Conservation (phyloP, 805 yeast genomes). For the Kodamaea nitidulidarum region DNA sequence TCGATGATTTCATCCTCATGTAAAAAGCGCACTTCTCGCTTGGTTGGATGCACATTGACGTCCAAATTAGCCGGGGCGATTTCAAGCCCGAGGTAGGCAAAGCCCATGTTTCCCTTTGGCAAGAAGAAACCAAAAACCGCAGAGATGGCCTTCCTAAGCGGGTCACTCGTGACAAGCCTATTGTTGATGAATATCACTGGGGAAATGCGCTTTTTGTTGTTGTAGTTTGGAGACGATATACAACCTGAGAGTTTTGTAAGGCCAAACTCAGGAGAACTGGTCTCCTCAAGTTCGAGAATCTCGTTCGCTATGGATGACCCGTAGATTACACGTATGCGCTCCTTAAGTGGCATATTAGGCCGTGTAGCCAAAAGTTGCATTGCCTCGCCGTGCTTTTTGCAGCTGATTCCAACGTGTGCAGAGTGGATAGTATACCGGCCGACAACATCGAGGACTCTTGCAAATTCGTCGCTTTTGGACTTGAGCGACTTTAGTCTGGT, state of each 20-base stretch:
- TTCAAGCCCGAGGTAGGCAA: constrained; percentile 67
- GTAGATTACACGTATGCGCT: constrained; percentile 68
- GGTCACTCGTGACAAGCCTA: constrained; percentile 79
- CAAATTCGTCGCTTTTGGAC: constrained; percentile 68
- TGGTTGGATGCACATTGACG: constrained; percentile 95
- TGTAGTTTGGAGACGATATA: constrained; percentile 68
- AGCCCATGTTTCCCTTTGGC: constrained; percentile 75
- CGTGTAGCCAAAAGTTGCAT: constrained; percentile 62
- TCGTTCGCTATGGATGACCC: constrained; percentile 69
- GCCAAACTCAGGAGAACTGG: constrained; percentile 33
- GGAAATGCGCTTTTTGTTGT: constrained; percentile 56
- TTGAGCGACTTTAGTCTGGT: constrained; percentile 66
- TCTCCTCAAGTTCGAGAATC: constrained; percentile 33
- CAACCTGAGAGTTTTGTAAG: constrained; percentile 52
- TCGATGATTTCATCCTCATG: constrained; percentile 84
- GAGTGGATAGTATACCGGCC: constrained; percentile 81
- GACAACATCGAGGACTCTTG: constrained; percentile 73
- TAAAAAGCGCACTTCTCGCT: constrained; percentile 83
- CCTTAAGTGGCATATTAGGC: constrained; percentile 47
- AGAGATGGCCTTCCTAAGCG: constrained; percentile 63
- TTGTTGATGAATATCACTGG: constrained; percentile 84
- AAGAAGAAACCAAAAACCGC: constrained; percentile 60
- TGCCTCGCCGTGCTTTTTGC: constrained; percentile 76
- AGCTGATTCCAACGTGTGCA: constrained; percentile 63
- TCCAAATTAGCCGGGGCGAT: constrained; percentile 72